Evolutionary conservation across 805 yeast genomes (phyloP).

Genomic region (Zygosaccharomyces rouxii): DNA sequence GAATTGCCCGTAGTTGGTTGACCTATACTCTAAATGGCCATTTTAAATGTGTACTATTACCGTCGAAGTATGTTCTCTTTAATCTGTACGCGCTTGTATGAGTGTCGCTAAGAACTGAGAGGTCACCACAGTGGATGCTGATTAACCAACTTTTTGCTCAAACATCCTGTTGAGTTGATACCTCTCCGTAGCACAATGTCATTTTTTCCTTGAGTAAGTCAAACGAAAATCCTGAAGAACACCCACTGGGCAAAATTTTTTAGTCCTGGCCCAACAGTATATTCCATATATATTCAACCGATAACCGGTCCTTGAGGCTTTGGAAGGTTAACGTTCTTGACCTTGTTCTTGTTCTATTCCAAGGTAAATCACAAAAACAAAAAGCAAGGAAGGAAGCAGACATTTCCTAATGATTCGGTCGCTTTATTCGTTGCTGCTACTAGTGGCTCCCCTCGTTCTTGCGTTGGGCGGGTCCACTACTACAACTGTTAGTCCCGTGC

Average conservation of each 20-base stretch:
- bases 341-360: background rate
- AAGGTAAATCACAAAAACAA: background rate
- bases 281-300: background rate
- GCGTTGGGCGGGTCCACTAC: background rate
- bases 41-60: too few species aligned
- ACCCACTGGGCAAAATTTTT: background rate
- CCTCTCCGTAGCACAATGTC: too few species aligned
- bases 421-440: background rate
- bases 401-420: background rate
- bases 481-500: slow-evolving; percentile 11
- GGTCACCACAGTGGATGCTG: too few species aligned
- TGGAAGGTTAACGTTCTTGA: background rate
- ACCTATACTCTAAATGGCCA: too few species aligned
- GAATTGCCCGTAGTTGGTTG: too few species aligned
- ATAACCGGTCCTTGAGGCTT: background rate
- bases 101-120: too few species aligned
- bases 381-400: background rate
- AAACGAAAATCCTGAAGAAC: too few species aligned
- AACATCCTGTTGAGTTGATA: too few species aligned
- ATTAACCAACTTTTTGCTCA: too few species aligned
- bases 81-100: too few species aligned
- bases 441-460: background rate
- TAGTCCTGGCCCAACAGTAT: background rate
- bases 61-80: too few species aligned
- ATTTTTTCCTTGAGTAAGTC: too few species aligned